Base-by-base conservation (phyloP, 805 yeast genomes). In the Kodamaea jinghongensis region DNA sequence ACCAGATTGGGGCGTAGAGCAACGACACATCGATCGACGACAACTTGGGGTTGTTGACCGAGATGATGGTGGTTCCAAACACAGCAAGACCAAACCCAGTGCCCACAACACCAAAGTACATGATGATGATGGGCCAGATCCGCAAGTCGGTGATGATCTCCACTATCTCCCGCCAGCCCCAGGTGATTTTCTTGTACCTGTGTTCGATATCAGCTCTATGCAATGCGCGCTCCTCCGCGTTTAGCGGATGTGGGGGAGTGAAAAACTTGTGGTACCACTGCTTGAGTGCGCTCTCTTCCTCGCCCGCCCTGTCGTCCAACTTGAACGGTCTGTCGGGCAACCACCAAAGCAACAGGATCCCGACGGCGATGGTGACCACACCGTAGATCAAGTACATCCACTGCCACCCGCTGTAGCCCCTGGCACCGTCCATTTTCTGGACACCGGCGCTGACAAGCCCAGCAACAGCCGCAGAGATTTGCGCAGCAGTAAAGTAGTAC, bases 81-180 rank as follows among this genome's bases (percentile, higher is more conserved):
- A 83, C 91, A 23, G 89, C 89, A 35, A 87, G 66, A 23, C 95
- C 96, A 53, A 75, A 81, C 1, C 96, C 96, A n/a, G 87, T 79
- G 34, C 96, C 96, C 17, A 87, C 96, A 14, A 85, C 95, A 13
- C 96, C 96, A 57, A 87, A 88, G 63, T 87, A 87, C 96, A 87
- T 87, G 63, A 87, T 69, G 32, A 86, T 68, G 43, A 88, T 60
- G 1, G 95, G 93, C 90, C 90, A 86, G 31, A 83, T 69, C 47
- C 93, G 71, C 32, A 73, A 53, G 55, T 88, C 96, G 23, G 68
- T 51, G 15, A 85, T 48, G 29, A 87, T 74, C 6, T 56, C 58
- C 31, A 61, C 51, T 20, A 87, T 67, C 43, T 86, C 91, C 28
- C 58, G 65, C 68, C 77, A 66, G 0, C 71, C 71, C 91, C 93